phyloP scores from a whole-genome alignment of 768 basidiomycete species.

The Boletus subparvulus region DNA sequence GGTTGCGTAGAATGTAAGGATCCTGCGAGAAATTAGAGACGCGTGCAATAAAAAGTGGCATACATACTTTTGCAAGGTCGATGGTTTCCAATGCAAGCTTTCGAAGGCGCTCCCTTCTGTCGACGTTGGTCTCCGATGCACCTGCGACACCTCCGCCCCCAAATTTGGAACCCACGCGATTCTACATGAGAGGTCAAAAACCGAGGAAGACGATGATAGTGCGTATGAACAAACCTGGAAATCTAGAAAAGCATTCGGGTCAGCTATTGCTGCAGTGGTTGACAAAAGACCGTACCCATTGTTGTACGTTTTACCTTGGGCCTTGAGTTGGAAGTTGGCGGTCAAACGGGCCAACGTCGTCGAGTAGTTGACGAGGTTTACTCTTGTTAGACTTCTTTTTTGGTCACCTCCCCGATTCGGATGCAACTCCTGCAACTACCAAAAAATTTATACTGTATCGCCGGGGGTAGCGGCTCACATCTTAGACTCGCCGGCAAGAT shows the following conservation, averaged over 20 bases:
- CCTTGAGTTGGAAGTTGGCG: conserved; percentile 1
- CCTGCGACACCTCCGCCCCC: conserved; percentile 96
- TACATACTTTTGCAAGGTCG: conserved; percentile 87
- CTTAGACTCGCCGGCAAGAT: background rate
- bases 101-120: conserved; percentile 88
- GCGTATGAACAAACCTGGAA: conserved; percentile 54
- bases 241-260: conserved; percentile 41
- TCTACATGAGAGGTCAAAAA: conserved; percentile 45
- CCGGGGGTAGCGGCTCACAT: background rate
- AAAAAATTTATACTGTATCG: conserved; percentile 12
- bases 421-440: background rate
- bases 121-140: conserved; percentile 92
- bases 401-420: conserved; percentile 17
- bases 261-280: background rate
- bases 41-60: background rate
- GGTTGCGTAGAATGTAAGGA: conserved; percentile 98
- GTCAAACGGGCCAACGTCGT: background rate
- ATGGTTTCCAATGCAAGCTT: conserved; percentile 98
- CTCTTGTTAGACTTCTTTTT: background rate
- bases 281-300: conserved; percentile 32
- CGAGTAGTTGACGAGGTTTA: background rate
- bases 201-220: background rate
- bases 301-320: background rate
- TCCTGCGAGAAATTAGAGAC: conserved; percentile 53
- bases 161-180: conserved; percentile 94